phyloP scores from a whole-genome alignment of 106 monocot species.

The Dioscorea dumetorum region DNA sequence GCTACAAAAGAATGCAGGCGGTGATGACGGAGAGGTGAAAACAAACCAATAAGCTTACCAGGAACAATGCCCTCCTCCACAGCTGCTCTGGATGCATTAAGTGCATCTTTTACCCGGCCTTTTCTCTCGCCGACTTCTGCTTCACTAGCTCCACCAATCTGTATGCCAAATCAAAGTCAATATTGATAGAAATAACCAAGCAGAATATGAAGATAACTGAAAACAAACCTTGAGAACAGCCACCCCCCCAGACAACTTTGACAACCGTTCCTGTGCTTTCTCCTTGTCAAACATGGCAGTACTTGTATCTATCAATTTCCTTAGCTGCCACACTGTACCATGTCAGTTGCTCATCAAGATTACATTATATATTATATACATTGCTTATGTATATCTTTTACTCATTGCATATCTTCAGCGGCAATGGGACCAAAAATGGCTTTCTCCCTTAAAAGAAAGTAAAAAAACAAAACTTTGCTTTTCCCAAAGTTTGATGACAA shows the following conservation, averaged over 20 bases:
- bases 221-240: slow-evolving; percentile 78
- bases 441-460: no score
- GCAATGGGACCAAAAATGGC: no score
- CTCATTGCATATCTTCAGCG: no score
- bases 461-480: no score
- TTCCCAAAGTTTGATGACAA: no score
- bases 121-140: slow-evolving; percentile 88
- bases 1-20: not conserved
- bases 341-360: no score
- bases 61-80: slow-evolving; percentile 87
- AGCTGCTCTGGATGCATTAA: slow-evolving; percentile 83
- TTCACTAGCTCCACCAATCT: slow-evolving; percentile 90
- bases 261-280: slow-evolving; percentile 83
- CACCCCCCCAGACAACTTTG: slow-evolving; percentile 87
- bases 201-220: not conserved
- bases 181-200: no score
- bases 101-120: slow-evolving; percentile 81
- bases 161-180: not conserved
- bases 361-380: no score
- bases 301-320: slow-evolving; percentile 53
- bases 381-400: no score
- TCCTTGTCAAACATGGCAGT: slow-evolving; percentile 89
- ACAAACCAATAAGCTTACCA: slow-evolving; percentile 26
- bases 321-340: slow-evolving; percentile 33
- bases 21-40: not conserved